These are phyloP conservation scores for Candida khao-thaluensis DNA, from an alignment of 805 yeast genomes.

Conservation along the genomic window DNA sequence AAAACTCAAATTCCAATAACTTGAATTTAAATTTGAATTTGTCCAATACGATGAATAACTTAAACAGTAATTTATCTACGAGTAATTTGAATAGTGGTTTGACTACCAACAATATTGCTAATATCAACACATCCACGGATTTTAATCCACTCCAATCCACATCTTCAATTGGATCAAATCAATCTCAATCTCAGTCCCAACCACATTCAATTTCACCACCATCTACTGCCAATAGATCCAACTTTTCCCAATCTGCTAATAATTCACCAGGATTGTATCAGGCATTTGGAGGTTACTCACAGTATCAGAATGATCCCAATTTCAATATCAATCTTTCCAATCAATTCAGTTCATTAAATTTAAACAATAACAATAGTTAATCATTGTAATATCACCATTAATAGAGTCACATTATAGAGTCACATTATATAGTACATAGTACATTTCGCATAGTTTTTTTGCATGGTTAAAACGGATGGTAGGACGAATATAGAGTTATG, in stretches of 20 bases:
- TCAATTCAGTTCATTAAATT: slow-evolving; percentile 36
- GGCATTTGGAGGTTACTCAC: slow-evolving; percentile 11
- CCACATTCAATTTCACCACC: slow-evolving; percentile 12
- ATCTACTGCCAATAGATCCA: slow-evolving; percentile 5
- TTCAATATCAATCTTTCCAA: slow-evolving; percentile 21
- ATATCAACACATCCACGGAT: background rate
- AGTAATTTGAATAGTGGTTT: background rate
- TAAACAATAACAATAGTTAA: slow-evolving; percentile 19
- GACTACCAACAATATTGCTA: background rate
- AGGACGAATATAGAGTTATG: slow-evolving; percentile 4
- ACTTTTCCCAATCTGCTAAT: slow-evolving; percentile 8
- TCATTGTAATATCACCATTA: background rate
- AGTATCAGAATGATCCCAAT: slow-evolving; percentile 7
- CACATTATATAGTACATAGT: background rate
- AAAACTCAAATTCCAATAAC: background rate
- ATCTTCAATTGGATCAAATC: slow-evolving; percentile 7
- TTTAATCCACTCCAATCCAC: slow-evolving; percentile 9
- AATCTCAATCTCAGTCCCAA: slow-evolving; percentile 11
- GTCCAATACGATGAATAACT: background rate
- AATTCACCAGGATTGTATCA: slow-evolving; percentile 12
- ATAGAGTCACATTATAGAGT: too few species aligned
- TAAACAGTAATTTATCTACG: background rate
- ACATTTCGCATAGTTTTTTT: slow-evolving; percentile 6
- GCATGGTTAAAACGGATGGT: slow-evolving; percentile 3
- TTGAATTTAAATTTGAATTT: background rate